Percentiles rank a stretch among this genome's conserved stretches.
Conservation (phyloP, 169 alveolate species). For the Hepatocystis sp. region DNA sequence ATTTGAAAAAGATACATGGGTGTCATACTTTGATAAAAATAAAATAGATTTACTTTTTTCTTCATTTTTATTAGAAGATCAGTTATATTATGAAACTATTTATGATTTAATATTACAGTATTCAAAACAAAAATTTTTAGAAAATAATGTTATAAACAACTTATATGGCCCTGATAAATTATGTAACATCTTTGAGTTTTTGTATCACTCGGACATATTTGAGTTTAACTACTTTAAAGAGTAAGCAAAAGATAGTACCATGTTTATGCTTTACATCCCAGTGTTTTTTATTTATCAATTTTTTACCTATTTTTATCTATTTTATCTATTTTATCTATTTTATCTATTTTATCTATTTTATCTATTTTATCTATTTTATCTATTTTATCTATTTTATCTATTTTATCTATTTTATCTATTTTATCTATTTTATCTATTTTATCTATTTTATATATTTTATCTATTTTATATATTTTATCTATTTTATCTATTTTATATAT, state of each 20-base stretch:
- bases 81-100: conserved; percentile 51
- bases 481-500: too few species aligned
- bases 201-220: conserved; percentile 68
- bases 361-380: too few species aligned
- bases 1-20: conserved; percentile 69
- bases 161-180: conserved; percentile 37
- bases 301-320: not conserved
- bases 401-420: too few species aligned
- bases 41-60: conserved; percentile 69
- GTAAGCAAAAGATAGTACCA: conserved; percentile 13
- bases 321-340: too few species aligned
- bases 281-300: not conserved
- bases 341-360: too few species aligned
- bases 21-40: conserved; percentile 25
- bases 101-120: conserved; percentile 44
- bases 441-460: too few species aligned
- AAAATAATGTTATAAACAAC: conserved; percentile 26
- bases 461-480: too few species aligned
- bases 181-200: conserved; percentile 45
- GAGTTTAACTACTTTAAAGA: conserved; percentile 66
- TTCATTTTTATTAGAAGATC: conserved; percentile 53
- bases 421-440: too few species aligned
- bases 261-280: not conserved
- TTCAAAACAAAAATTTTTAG: conserved; percentile 34
- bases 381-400: too few species aligned